These are phyloP conservation scores for Russula lepida DNA, from an alignment of 768 basidiomycete genomes.

Conservation along the genomic window DNA sequence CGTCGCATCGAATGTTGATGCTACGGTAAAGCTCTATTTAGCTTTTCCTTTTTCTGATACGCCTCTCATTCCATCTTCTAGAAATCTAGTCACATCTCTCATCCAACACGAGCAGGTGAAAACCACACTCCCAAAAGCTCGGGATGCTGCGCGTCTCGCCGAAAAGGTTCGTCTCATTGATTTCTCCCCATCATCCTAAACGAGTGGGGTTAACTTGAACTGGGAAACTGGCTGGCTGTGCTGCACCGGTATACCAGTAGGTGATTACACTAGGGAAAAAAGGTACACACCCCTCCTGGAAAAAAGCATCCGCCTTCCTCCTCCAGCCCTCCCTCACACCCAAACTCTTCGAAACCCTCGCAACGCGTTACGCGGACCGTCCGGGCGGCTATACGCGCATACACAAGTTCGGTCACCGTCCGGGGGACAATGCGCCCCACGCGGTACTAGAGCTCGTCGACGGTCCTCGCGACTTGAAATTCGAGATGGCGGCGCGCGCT, in stretches of 20 bases:
- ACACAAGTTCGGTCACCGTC: conserved; percentile 81
- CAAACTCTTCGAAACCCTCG: conserved; percentile 78
- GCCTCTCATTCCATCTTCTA: conserved; percentile 26
- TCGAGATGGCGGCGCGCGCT: conserved; percentile 81
- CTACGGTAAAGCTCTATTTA: conserved; percentile 50
- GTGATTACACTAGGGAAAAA: conserved; percentile 91
- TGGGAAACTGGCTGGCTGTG: too few relatives aligned
- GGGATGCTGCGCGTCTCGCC: conserved; percentile 82
- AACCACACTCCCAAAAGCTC: conserved; percentile 92
- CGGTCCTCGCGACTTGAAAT: conserved; percentile 79
- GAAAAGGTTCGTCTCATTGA: conserved; percentile 73
- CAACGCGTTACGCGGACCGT: conserved; percentile 69
- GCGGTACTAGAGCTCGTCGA: conserved; percentile 95
- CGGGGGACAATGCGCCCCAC: conserved; percentile 87
- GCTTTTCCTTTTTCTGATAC: background rate
- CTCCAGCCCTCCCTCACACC: conserved; percentile 61
- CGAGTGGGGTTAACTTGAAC: background rate
- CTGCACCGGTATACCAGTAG: conserved; percentile 32
- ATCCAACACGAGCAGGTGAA: conserved; percentile 93
- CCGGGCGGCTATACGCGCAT: conserved; percentile 95
- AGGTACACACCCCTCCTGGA: conserved; percentile 59
- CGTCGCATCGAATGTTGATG: conserved; percentile 90
- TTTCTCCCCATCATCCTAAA: background rate
- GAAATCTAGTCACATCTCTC: conserved; percentile 90
- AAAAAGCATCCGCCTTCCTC: conserved; percentile 70